Percentiles rank a stretch among this genome's conserved stretches.
These are phyloP conservation scores for Aspergillus sclerotioniger DNA, from an alignment of 495 filamentous ascomycete species.

Conservation along the genomic window DNA sequence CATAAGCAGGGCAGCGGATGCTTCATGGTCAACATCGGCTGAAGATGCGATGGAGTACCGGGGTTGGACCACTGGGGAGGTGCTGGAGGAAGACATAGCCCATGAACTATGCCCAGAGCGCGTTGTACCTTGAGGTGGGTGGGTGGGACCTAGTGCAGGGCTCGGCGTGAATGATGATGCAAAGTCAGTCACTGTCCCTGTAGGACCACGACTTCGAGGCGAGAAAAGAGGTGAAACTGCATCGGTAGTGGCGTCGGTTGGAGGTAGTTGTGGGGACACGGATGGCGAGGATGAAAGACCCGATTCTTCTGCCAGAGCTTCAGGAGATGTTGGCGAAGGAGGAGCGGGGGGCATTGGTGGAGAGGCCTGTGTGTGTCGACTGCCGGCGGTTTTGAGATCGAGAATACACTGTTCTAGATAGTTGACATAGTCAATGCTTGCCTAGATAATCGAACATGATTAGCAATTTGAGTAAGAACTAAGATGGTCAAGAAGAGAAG, in stretches of 20 bases:
- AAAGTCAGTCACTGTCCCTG: slow-evolving; percentile 27
- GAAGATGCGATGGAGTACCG: slow-evolving; percentile 21
- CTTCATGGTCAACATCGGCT: slow-evolving; percentile 68
- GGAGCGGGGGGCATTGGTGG: slow-evolving; percentile 25
- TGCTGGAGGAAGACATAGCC: slow-evolving; percentile 25
- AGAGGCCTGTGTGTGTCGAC: slow-evolving; percentile 13
- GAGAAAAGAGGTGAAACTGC: slow-evolving; percentile 42
- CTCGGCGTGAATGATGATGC: slow-evolving; percentile 40
- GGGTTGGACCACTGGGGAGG: slow-evolving; percentile 36
- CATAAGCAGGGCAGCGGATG: slow-evolving; percentile 77
- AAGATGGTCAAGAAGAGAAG: background rate
- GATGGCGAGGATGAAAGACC: slow-evolving; percentile 29
- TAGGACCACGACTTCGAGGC: slow-evolving; percentile 33
- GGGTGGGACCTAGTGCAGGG: slow-evolving; percentile 38
- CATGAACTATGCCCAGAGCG: slow-evolving; percentile 19
- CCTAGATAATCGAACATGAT: slow-evolving; percentile 46
- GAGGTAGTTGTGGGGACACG: slow-evolving; percentile 36
- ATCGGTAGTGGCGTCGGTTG: slow-evolving; percentile 22
- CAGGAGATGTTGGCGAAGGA: slow-evolving; percentile 39
- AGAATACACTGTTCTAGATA: slow-evolving; percentile 89
- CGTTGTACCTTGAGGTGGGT: slow-evolving; percentile 25
- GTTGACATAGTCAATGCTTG: slow-evolving; percentile 93
- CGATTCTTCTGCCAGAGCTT: slow-evolving; percentile 28
- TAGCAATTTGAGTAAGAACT: background rate
- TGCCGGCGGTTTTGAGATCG: slow-evolving; percentile 68